Base-by-base conservation (phyloP, 352 stramenopile genomes). In the Thraustochytrium striatum region DNA sequence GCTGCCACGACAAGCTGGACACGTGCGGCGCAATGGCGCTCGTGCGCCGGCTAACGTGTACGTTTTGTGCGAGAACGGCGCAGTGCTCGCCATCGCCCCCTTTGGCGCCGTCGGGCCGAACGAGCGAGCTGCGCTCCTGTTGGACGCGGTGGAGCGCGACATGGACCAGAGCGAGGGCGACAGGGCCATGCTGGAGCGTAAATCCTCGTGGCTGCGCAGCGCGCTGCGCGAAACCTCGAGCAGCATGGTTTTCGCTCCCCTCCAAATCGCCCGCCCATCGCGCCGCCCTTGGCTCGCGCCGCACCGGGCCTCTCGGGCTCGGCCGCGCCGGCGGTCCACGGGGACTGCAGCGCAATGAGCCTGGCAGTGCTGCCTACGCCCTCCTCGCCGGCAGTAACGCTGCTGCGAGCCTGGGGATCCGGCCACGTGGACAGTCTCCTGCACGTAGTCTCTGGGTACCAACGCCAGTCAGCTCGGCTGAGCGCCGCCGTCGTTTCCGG, bases 371-470 rank as follows among this genome's bases (percentile, higher is more conserved):
- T 70, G 16, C 59, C 59, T 50, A 38, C 53, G 16, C 35, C 50
- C 16, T 33, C 35, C 9, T 53, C 9, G 7, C 35, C 3, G 2
- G 38, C 9, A 16, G 59, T 38, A 9, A 38, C 30, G 0, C 21
- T 70, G 9, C 21, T 70, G 9, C 59, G 59, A 3, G 41, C 59
- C 9, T 70, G 59, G 59, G 25, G 13, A 3, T 52, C 9, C 9
- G 59, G 59, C 21, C 59, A 38, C 41, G 35, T 70, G 21, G 59
- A 70, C n/a, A 70, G 35, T 3, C 30, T 70, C 5, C 35, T 70
- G 2, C 35, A 38, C 21, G 59, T 33, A 19, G 9, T 70, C 5
- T 38, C 59, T n/a, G 59, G 16, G 8, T 52, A 38, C 59, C 21
- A 33, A 70, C 36, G 59, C 59, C 36, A 32, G 21, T 53, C 30